Percentiles rank a stretch among this genome's conserved stretches.
Conservation (phyloP, 345 rosid genomes). For the Lagerstroemia speciosa region DNA sequence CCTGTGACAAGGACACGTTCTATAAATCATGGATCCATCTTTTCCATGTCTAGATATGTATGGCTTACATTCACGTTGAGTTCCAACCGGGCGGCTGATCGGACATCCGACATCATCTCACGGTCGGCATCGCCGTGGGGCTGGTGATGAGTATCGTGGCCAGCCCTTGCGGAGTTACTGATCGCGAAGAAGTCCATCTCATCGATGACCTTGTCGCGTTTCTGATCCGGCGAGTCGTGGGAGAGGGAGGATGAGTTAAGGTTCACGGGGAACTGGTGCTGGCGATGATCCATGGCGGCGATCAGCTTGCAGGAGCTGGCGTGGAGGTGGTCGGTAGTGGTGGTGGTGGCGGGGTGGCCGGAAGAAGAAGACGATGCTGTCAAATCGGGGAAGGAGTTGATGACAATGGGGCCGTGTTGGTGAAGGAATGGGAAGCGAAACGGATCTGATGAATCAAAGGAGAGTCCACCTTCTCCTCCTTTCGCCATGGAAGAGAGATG, state of each 20-base stretch:
- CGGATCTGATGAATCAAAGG: constrained; percentile 41
- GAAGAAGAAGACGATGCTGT: not conserved
- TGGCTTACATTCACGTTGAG: constrained; percentile 39
- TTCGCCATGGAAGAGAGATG: constrained; percentile 36
- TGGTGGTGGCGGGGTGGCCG: not conserved
- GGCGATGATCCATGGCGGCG: constrained; percentile 16
- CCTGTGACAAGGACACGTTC: no score
- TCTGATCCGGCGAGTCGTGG: not conserved
- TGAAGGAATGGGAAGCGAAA: constrained; percentile 16
- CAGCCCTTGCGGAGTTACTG: not conserved
- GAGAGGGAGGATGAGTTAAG: constrained; percentile 9
- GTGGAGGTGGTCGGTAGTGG: constrained; percentile 6
- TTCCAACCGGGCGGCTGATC: constrained; percentile 16
- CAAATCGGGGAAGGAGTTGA: constrained; percentile 36
- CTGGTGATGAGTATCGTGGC: constrained; percentile 6
- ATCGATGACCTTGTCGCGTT: constrained; percentile 19
- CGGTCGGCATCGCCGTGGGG: not conserved
- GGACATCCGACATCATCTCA: constrained; percentile 3
- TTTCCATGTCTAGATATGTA: no score
- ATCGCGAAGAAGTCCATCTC: constrained; percentile 57
- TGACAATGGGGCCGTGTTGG: constrained; percentile 26
- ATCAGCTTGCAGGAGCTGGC: not conserved
- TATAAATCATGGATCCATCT: no score
- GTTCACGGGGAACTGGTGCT: constrained; percentile 36
- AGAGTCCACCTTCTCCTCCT: constrained; percentile 23